Evolutionary conservation across 495 filamentous ascomycete genomes (phyloP), one percentile per base, ranked within the genome.

Genomic region (Schizothecium vesticola): DNA sequence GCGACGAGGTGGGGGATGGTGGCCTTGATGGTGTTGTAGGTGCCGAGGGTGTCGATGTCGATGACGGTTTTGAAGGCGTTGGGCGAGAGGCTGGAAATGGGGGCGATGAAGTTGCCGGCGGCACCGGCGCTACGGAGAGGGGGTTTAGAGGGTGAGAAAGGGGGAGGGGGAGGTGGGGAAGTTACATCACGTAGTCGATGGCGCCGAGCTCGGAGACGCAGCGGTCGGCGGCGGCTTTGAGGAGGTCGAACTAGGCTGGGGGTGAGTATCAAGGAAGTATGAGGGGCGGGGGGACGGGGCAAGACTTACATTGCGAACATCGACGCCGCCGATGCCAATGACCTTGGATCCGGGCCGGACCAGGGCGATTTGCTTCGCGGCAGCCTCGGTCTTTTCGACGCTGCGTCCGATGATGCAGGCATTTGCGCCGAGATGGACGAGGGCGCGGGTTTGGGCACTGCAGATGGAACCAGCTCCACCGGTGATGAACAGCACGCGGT

Each of bases 51-150:
- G 75, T 99, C 95, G 73, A 99, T 99, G 59, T 99, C 95, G 70
- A 99, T 93, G 56, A 99, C 95, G 0, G 91, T 84, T 77, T 93
- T 97, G 86, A 99, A 97, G 21, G 92, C 95, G 75, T 97, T 97
- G 58, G 90, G 79, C 2, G 86, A 90, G 3, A 97, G 85, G 67
- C 90, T 89, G 24, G 88, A 81, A 71, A 98, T 92, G 1, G 94
- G 90, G 7, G 94, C 90, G 24, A 99, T 86, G 83, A 99, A 99
- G 79, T 99, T 99, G 36, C 95, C 95, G 13, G 95, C 95, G 29
- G 95, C 95, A 61, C 95, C 95, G 51, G 94, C 94, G 76, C 92
- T 96, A 72, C 59, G 63, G 23, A 51, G 21, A 43, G 33, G 8
- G 56, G 69, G 71, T 72, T 72, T 59, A 70, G 61, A n/a, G 61